A percentile compares a stretch with the other conserved stretches of the same genome.
phyloP scores from a whole-genome alignment of 2,329 filamentous ascomycete genomes.

The Metarhizium album region DNA sequence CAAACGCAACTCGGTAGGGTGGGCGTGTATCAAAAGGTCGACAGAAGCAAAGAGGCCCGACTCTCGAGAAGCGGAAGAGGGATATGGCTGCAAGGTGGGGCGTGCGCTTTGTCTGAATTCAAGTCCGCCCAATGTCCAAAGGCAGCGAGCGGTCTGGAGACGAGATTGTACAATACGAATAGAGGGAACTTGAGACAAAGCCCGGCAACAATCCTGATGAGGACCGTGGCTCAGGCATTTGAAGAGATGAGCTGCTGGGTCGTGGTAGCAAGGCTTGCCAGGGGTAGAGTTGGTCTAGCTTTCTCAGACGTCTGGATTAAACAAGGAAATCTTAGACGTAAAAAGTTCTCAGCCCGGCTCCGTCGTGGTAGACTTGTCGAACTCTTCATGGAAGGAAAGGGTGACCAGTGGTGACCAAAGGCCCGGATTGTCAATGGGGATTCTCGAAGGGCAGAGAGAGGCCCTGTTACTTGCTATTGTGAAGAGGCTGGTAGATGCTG shows the following conservation, averaged over 20 bases:
- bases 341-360: not conserved
- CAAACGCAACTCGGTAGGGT: not conserved
- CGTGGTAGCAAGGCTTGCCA: not conserved
- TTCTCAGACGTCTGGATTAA: not conserved
- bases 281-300: not conserved
- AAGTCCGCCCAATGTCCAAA: not conserved
- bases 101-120: not conserved
- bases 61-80: too few relatives aligned
- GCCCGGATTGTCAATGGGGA: not conserved
- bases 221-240: not conserved
- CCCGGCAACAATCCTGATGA: constrained; percentile 1
- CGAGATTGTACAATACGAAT: constrained; percentile 1
- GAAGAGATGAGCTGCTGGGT: not conserved
- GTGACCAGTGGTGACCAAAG: too few relatives aligned
- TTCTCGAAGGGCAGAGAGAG: not conserved
- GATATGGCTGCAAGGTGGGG: not conserved
- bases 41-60: not conserved
- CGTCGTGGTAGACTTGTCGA: not conserved
- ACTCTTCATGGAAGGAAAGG: too few relatives aligned
- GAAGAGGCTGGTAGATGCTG: not conserved
- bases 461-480: not conserved
- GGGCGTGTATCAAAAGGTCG: not conserved
- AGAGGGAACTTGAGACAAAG: constrained; percentile 3
- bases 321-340: not conserved
- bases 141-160: not conserved